Base-by-base conservation (phyloP, 2,329 filamentous ascomycete species). In the Penicillium sp. region DNA sequence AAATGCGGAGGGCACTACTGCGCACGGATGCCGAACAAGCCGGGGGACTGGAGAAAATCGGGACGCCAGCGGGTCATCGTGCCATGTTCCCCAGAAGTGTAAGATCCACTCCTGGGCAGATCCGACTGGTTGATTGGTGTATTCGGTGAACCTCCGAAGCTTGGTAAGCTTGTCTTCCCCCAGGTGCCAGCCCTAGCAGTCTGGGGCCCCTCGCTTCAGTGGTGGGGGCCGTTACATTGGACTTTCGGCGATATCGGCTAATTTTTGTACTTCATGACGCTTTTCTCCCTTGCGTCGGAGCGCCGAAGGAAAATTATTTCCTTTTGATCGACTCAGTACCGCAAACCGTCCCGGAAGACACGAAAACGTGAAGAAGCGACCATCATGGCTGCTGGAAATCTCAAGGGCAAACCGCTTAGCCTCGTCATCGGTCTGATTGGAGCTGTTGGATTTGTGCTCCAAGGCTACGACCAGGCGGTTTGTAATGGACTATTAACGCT, bases 381-480 rank as follows among this genome's bases (percentile, higher is more conserved):
- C 9, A 42, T 34, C 8, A 52, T 52, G 49, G 49, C 43, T 6
- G 24, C 49, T 44, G 34, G 34, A 6, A 51, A 54, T 43, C 54
- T 61, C 4, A 54, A 49, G 47, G 59, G 59, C 14, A 59, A 49
- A 29, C 43, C 55, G 9, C 50, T 61, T 39, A 51, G 49, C 52
- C 57, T 43, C 6, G 52, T 59, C 16, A 59, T 61, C n/a, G 47
- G 59, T 22, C 16, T 61, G 2, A 29, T 61, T 47, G 59, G 59
- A 8, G 59, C 59, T 10, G 54, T 61, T 4, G 59, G 57, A 9
- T 61, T 61, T 24, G 31, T 59, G 39, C n/a, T 61, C 13, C 59
- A 61, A 21, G 59, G 59, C 14, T 61, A 61, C 9, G 59, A 61
- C 21, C 59, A 61, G 43, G 59, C 59, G 31, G 57, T 61, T 22